Conservation (phyloP, 768 basidiomycete genomes). For the Suillus occidentalis region DNA sequence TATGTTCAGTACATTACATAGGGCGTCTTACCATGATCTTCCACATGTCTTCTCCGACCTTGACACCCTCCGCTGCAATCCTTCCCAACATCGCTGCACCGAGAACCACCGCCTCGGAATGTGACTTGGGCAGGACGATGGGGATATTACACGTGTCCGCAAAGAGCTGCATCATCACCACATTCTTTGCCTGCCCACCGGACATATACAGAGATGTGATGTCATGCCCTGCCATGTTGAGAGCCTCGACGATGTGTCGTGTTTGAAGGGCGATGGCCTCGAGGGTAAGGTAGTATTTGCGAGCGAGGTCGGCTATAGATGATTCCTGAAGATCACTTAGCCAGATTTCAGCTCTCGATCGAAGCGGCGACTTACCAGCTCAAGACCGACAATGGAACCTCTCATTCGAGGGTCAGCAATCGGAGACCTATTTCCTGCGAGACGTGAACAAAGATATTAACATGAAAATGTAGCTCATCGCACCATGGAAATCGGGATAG, state of each 20-base stretch:
- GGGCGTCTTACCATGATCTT: conserved; percentile 73
- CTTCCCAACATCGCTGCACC: conserved; percentile 94
- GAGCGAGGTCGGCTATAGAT: conserved; percentile 77
- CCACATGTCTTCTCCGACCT: conserved; percentile 75
- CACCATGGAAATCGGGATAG: conserved; percentile 95
- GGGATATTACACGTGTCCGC: conserved; percentile 82
- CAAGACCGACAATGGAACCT: conserved; percentile 88
- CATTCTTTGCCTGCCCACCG: conserved; percentile 91
- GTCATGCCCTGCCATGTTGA: conserved; percentile 86
- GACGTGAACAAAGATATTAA: conserved; percentile 1
- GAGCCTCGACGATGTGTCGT: conserved; percentile 86
- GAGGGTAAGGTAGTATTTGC: conserved; percentile 87
- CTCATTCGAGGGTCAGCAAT: conserved; percentile 93
- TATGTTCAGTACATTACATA: not conserved
- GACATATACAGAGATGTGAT: conserved; percentile 89
- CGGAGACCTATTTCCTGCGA: conserved; percentile 89
- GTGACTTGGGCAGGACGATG: conserved; percentile 77
- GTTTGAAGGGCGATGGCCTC: conserved; percentile 95
- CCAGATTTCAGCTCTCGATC: not conserved
- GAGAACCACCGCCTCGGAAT: conserved; percentile 81
- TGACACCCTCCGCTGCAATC: conserved; percentile 67
- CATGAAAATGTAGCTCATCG: conserved; percentile 3
- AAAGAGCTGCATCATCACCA: conserved; percentile 84
- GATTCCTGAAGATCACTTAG: conserved; percentile 48
- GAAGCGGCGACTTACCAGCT: conserved; percentile 51